These are phyloP conservation scores for Proliferodiscus dingleyae DNA, from an alignment of 2,329 filamentous ascomycete genomes.

Conservation along the genomic window DNA sequence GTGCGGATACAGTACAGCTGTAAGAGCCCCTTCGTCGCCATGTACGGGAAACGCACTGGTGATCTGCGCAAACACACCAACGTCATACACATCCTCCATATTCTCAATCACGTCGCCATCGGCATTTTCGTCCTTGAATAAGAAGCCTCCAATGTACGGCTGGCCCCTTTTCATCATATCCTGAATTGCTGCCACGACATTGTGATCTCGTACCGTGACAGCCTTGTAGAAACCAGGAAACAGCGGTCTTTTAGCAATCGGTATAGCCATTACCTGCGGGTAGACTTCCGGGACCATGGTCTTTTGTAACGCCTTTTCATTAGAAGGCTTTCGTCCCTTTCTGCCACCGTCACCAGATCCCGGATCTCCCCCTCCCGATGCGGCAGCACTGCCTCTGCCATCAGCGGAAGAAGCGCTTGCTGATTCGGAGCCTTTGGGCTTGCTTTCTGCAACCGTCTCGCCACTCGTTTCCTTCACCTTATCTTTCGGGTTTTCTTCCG, in stretches of 20 bases:
- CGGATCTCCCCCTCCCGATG: slow-evolving; percentile 26
- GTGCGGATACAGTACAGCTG: slow-evolving; percentile 93
- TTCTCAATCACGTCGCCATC: slow-evolving; percentile 93
- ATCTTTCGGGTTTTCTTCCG: slow-evolving; percentile 38
- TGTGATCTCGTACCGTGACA: slow-evolving; percentile 89
- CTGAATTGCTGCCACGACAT: slow-evolving; percentile 85
- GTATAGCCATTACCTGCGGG: slow-evolving; percentile 95
- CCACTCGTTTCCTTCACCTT: slow-evolving; percentile 39
- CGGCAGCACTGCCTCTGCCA: slow-evolving; percentile 24
- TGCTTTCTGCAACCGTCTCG: slow-evolving; percentile 39
- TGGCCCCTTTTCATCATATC: slow-evolving; percentile 97
- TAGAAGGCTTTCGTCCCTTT: slow-evolving; percentile 62
- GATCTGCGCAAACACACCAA: slow-evolving; percentile 95
- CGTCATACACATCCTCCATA: slow-evolving; percentile 86
- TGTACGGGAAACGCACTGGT: slow-evolving; percentile 92
- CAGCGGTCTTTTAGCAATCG: slow-evolving; percentile 85
- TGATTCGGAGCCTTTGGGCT: slow-evolving; percentile 24
- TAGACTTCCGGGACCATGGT: slow-evolving; percentile 90
- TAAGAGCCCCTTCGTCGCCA: slow-evolving; percentile 79
- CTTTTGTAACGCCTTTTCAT: slow-evolving; percentile 78
- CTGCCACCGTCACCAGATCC: slow-evolving; percentile 56
- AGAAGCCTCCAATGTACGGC: slow-evolving; percentile 92
- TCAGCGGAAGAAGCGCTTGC: slow-evolving; percentile 27
- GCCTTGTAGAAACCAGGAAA: slow-evolving; percentile 99
- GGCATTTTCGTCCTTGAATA: slow-evolving; percentile 93